phyloP scores from a whole-genome alignment of 2,329 filamentous ascomycete species.

The Aspergillus pseudoterreus region DNA sequence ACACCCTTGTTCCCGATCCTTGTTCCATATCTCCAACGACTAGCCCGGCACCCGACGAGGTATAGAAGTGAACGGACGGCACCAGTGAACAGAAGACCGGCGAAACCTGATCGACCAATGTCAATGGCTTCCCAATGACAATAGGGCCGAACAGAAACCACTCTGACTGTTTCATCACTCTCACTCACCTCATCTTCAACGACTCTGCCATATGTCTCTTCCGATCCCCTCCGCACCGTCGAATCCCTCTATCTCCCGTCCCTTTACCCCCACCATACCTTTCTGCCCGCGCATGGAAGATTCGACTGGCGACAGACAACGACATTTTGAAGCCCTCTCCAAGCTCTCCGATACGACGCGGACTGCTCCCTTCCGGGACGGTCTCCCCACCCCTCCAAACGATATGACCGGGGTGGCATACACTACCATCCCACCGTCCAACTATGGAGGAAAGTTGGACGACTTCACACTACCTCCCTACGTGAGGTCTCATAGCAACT shows the following conservation, averaged over 20 bases:
- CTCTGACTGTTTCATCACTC: constrained; percentile 10
- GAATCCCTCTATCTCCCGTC: constrained; percentile 23
- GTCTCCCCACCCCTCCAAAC: constrained; percentile 39
- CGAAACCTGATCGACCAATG: neutral
- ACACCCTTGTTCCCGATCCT: neutral
- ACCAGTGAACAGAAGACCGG: neutral
- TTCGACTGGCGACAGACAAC: constrained; percentile 11
- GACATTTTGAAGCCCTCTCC: constrained; percentile 9
- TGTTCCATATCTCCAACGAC: neutral
- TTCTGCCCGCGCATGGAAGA: constrained; percentile 16
- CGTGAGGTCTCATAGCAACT: constrained; percentile 13
- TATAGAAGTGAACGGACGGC: neutral
- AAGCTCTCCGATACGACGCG: constrained; percentile 22
- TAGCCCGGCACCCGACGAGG: neutral
- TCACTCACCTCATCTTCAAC: constrained; percentile 7
- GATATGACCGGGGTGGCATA: constrained; percentile 42
- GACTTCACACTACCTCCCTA: constrained; percentile 24
- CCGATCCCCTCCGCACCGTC: constrained; percentile 24
- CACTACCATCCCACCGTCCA: constrained; percentile 27
- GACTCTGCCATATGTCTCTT: constrained; percentile 31
- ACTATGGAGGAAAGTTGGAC: constrained; percentile 29
- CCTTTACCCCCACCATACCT: constrained; percentile 24
- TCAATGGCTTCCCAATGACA: constrained; percentile 20
- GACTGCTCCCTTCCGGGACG: constrained; percentile 38
- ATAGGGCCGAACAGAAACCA: constrained; percentile 8